A percentile compares a stretch with the other conserved stretches of the same genome.
phyloP scores from a whole-genome alignment of 257 asterid species.

The Sherardia arvensis region DNA sequence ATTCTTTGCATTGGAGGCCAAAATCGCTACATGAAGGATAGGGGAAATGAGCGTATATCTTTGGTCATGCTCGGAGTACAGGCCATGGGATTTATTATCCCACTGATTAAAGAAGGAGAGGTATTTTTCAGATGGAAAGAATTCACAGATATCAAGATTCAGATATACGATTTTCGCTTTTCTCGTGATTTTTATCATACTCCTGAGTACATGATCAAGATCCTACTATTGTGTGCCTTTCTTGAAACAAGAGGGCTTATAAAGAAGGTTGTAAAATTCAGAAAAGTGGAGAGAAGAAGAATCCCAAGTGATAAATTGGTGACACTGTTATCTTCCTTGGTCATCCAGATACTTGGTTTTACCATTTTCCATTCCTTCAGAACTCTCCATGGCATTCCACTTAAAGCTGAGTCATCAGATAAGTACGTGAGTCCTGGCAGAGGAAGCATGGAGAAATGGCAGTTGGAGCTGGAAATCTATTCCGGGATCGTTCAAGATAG shows the following conservation, averaged over 20 bases:
- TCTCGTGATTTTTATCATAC: not conserved
- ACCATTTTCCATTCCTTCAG: not conserved
- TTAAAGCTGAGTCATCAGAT: not conserved
- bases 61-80: slow-evolving; percentile 14
- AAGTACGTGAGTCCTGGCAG: not conserved
- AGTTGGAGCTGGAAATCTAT: slow-evolving; percentile 9
- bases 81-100: slow-evolving; percentile 7
- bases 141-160: not conserved
- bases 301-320: slow-evolving; percentile 10
- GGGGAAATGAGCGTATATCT: slow-evolving; percentile 1
- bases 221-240: slow-evolving; percentile 7
- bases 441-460: slow-evolving; percentile 7
- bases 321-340: not conserved
- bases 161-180: not conserved
- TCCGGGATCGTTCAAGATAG: slow-evolving; percentile 13
- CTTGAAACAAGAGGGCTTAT: slow-evolving; percentile 7
- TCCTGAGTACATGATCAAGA: slow-evolving; percentile 1
- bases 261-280: not conserved
- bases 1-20: slow-evolving; percentile 11
- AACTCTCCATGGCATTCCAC: not conserved
- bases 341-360: slow-evolving; percentile 7
- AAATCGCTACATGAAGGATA: not conserved
- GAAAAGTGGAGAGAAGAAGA: slow-evolving; percentile 3
- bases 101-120: not conserved
- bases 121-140: slow-evolving; percentile 11